Conservation (phyloP, 2,329 filamentous ascomycete species). For the Colletotrichum abscissum region DNA sequence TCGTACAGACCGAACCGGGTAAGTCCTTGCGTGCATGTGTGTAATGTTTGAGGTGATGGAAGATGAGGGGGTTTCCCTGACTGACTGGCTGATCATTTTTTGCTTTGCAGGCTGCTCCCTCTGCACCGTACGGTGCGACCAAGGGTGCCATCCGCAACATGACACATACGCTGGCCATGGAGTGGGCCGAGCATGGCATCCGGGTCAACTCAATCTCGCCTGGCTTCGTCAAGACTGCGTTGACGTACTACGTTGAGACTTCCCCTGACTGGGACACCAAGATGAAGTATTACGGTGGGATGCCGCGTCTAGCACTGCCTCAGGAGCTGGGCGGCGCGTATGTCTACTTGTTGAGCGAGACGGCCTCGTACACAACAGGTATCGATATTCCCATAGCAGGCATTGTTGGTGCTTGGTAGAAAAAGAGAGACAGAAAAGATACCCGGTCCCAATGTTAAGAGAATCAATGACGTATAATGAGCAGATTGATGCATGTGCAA, state of each 20-base stretch:
- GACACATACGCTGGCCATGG: constrained; percentile 55
- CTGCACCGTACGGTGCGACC: constrained; percentile 58
- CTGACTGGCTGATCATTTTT: not conserved
- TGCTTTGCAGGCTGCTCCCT: constrained; percentile 54
- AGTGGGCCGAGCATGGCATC: constrained; percentile 59
- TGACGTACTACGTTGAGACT: constrained; percentile 63
- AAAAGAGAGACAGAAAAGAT: not conserved
- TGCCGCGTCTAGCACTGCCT: constrained; percentile 63
- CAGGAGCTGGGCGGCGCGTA: constrained; percentile 68
- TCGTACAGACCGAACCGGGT: constrained; percentile 58
- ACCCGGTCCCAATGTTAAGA: no score
- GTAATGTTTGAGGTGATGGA: no score
- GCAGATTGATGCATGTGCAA: no score
- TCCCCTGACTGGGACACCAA: constrained; percentile 66
- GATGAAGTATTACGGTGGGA: constrained; percentile 68
- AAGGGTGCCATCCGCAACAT: constrained; percentile 56
- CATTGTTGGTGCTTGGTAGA: constrained; percentile 42
- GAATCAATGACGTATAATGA: no score
- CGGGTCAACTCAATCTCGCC: constrained; percentile 60
- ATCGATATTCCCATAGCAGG: constrained; percentile 60
- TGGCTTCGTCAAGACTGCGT: constrained; percentile 54
- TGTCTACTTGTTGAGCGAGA: constrained; percentile 65
- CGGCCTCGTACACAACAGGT: constrained; percentile 59
- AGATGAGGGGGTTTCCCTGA: no score
- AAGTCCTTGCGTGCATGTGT: constrained; percentile 28